Percentiles rank a stretch among this genome's conserved stretches.
These are phyloP conservation scores for Spencermartinsiella ligniputridi DNA, from an alignment of 1,139 yeast species.

Conservation along the genomic window DNA sequence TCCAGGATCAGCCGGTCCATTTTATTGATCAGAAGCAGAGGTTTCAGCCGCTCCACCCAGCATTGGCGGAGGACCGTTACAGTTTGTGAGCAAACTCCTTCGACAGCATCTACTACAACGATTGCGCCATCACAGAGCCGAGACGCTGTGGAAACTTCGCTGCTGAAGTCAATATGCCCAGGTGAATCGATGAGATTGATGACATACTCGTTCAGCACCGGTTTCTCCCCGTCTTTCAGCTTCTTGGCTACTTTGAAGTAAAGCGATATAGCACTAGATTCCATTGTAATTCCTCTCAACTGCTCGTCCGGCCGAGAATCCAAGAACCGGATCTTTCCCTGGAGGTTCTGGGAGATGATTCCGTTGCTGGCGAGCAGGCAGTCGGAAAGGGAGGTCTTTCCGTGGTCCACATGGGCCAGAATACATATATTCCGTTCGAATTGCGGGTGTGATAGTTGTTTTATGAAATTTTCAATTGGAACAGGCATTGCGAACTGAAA, in stretches of 20 bases:
- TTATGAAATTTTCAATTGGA: conserved; percentile 58
- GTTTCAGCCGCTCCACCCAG: conserved; percentile 89
- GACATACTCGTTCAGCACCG: conserved; percentile 65
- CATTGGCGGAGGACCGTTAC: conserved; percentile 92
- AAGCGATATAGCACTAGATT: conserved; percentile 84
- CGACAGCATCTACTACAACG: conserved; percentile 92
- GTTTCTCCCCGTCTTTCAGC: conserved; percentile 33
- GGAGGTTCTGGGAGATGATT: conserved; percentile 88
- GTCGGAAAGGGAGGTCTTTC: conserved; percentile 93
- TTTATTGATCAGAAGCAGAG: conserved; percentile 87
- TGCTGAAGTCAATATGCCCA: conserved; percentile 95
- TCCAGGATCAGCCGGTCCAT: conserved; percentile 84
- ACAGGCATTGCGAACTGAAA: conserved; percentile 28
- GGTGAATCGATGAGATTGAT: conserved; percentile 96
- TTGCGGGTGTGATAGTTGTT: conserved; percentile 65
- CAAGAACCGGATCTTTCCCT: conserved; percentile 88
- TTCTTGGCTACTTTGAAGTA: conserved; percentile 48
- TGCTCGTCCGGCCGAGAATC: conserved; percentile 97
- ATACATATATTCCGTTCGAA: conserved; percentile 87
- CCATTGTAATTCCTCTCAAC: conserved; percentile 95
- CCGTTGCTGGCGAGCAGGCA: conserved; percentile 93
- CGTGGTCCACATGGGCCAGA: conserved; percentile 97
- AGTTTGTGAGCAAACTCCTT: conserved; percentile 97
- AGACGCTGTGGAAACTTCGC: conserved; percentile 94
- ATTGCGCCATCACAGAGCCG: conserved; percentile 96